Percentiles rank a stretch among this genome's conserved stretches.
Conservation (phyloP, 805 yeast species). For the Sungouiella thailandica region DNA sequence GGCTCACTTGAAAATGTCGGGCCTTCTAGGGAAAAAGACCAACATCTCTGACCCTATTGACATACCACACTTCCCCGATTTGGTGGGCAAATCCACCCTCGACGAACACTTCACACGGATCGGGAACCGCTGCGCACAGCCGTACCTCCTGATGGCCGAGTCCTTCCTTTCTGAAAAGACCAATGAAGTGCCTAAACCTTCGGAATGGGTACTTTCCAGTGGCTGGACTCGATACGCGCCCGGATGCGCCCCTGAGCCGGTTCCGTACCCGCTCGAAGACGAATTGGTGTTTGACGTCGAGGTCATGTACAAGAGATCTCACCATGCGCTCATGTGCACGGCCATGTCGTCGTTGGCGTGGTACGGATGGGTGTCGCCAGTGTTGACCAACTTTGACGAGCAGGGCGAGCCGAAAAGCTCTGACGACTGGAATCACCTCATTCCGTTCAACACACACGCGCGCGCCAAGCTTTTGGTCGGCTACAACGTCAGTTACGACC, state of each 20-base stretch:
- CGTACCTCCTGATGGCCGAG: conserved; percentile 52
- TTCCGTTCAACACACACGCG: conserved; percentile 60
- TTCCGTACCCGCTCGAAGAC: conserved; percentile 66
- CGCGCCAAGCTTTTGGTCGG: conserved; percentile 69
- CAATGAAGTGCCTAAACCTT: conserved; percentile 27
- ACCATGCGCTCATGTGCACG: conserved; percentile 74
- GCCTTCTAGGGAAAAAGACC: conserved; percentile 73
- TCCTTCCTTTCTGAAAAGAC: conserved; percentile 38
- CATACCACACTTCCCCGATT: conserved; percentile 54
- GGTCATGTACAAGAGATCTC: conserved; percentile 68
- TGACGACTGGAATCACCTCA: conserved; percentile 53
- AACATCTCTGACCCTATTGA: conserved; percentile 53
- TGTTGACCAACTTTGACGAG: conserved; percentile 55
- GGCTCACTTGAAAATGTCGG: conserved; percentile 54
- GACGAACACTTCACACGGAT: conserved; percentile 82
- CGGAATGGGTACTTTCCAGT: conserved; percentile 49
- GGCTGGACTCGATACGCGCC: conserved; percentile 82
- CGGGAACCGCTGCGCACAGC: conserved; percentile 55
- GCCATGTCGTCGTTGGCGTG: conserved; percentile 76
- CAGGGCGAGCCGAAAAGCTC: conserved; percentile 34
- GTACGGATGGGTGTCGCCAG: conserved; percentile 96
- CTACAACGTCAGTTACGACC: conserved; percentile 85
- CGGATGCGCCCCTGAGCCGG: conserved; percentile 49
- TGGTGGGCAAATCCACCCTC: conserved; percentile 63
- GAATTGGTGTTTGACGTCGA: conserved; percentile 87